Conservation (phyloP, 2,329 filamentous ascomycete genomes). For the Talaromyces sp. region DNA sequence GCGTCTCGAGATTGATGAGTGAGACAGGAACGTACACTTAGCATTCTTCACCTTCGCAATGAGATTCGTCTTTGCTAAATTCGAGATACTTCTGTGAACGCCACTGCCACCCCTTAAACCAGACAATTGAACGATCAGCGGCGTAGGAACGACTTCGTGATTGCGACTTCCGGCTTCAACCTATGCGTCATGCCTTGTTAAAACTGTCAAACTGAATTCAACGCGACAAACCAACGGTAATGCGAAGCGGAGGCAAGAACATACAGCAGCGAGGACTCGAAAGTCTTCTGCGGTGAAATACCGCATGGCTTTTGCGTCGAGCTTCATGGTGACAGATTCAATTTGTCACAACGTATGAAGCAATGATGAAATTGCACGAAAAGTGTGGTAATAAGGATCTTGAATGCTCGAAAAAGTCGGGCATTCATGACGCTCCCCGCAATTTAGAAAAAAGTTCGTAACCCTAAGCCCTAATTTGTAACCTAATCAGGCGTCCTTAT, state of each 20-base stretch:
- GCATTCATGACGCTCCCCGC: conserved; percentile 12
- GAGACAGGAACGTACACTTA: conserved; percentile 55
- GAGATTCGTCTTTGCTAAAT: conserved; percentile 83
- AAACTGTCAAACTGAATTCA: conserved; percentile 32
- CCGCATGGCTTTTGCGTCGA: conserved; percentile 89
- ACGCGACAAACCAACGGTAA: conserved; percentile 20
- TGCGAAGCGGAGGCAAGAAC: conserved; percentile 31
- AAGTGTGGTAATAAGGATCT: neutral
- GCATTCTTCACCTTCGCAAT: conserved; percentile 93
- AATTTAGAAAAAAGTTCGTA: conserved; percentile 31
- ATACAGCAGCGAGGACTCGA: conserved; percentile 86
- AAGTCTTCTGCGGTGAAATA: conserved; percentile 92
- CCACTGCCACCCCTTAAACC: conserved; percentile 73
- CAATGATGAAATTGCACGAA: neutral
- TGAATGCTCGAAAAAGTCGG: conserved; percentile 12
- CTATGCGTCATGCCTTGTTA: conserved; percentile 47
- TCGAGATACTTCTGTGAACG: conserved; percentile 82
- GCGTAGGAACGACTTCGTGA: conserved; percentile 92
- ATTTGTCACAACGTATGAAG: neutral
- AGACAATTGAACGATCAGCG: conserved; percentile 79
- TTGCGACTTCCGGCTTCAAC: conserved; percentile 93
- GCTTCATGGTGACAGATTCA: conserved; percentile 65
- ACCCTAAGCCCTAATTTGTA: conserved; percentile 41
- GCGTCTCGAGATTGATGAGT: too few relatives aligned
- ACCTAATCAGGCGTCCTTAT: neutral